Conservation (phyloP, 2,329 filamentous ascomycete genomes). For the Colletotrichum neosansevieriae region DNA sequence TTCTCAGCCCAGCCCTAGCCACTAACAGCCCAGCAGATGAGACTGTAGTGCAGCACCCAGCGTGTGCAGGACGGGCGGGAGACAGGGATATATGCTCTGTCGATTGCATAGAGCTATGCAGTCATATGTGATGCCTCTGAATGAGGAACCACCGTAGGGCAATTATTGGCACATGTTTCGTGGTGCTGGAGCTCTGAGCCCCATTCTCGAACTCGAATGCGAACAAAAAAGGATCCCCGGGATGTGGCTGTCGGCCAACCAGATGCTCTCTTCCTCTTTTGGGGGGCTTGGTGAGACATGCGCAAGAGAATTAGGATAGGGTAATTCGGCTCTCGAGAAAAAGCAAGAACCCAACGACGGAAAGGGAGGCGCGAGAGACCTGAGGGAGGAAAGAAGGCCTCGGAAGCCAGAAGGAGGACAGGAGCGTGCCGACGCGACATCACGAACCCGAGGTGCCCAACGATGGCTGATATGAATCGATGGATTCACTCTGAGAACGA, state of each 20-base stretch:
- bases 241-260: constrained; percentile 26
- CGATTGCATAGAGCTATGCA: constrained; percentile 28
- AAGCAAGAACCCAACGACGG: constrained; percentile 35
- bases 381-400: constrained; percentile 1
- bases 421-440: background rate
- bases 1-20: constrained; percentile 34
- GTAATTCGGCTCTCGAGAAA: constrained; percentile 33
- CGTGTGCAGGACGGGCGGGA: constrained; percentile 33
- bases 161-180: background rate
- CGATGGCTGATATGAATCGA: constrained; percentile 13
- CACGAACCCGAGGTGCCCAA: background rate
- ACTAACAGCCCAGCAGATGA: constrained; percentile 24
- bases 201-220: constrained; percentile 38
- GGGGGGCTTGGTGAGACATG: constrained; percentile 35
- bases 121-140: constrained; percentile 30
- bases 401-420: constrained; percentile 3
- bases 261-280: constrained; percentile 16
- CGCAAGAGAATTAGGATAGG: constrained; percentile 16
- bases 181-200: background rate
- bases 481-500: background rate
- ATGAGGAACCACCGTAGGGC: constrained; percentile 7
- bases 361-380: constrained; percentile 31
- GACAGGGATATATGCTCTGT: constrained; percentile 31
- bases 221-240: constrained; percentile 30
- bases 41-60: constrained; percentile 15